Percentiles rank a stretch among this genome's conserved stretches.
These are phyloP conservation scores for Trypanosoma platydactyli DNA, from an alignment of 208 protist genomes.

Conservation along the genomic window DNA sequence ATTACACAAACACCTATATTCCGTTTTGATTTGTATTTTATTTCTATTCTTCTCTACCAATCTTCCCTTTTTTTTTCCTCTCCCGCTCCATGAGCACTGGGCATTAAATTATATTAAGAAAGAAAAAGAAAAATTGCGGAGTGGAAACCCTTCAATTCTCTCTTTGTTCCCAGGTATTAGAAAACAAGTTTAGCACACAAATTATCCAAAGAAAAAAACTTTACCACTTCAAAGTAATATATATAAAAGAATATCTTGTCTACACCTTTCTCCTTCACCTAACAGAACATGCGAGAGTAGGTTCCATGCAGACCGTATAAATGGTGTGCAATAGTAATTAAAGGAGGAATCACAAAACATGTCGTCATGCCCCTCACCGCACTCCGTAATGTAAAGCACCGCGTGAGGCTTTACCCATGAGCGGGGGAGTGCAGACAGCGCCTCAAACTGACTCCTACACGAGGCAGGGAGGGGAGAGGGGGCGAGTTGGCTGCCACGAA, in stretches of 20 bases:
- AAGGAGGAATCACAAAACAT: not conserved
- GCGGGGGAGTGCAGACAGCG: too few relatives aligned
- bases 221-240: not conserved
- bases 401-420: too few relatives aligned
- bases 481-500: not conserved
- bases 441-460: too few relatives aligned
- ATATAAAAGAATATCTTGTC: not conserved
- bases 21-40: too few relatives aligned
- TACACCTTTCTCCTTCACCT: not conserved
- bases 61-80: slow-evolving; percentile 9
- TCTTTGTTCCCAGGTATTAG: not conserved
- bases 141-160: slow-evolving; percentile 12
- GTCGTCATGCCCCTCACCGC: too few relatives aligned
- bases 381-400: too few relatives aligned
- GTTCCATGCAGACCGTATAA: not conserved
- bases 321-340: not conserved
- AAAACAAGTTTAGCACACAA: too few relatives aligned
- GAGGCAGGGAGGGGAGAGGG: not conserved
- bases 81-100: too few relatives aligned
- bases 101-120: slow-evolving; percentile 5
- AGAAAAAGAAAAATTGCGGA: slow-evolving; percentile 22
- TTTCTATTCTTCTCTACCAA: not conserved
- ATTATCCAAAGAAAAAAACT: too few relatives aligned
- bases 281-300: not conserved
- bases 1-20: too few relatives aligned